A percentile compares a stretch with the other conserved stretches of the same genome.
Conservation (phyloP, 257 asterid genomes). For the Ilex aquifolium region DNA sequence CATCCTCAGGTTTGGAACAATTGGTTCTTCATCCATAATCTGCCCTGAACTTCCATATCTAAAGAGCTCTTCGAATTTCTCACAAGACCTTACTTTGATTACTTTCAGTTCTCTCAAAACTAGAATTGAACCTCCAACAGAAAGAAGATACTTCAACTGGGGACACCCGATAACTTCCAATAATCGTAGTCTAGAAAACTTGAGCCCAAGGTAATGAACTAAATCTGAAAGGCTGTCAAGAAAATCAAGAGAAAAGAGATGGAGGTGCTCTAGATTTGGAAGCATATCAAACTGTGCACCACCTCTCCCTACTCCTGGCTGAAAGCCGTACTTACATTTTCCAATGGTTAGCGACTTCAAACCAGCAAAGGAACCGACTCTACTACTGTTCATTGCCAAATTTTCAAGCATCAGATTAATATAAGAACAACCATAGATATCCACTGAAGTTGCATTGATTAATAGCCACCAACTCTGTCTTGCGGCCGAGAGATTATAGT, state of each 20-base stretch:
- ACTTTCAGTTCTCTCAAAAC: background rate
- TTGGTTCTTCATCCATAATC: background rate
- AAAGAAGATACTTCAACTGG: slow-evolving; percentile 5
- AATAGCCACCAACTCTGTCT: slow-evolving; percentile 9
- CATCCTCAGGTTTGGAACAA: slow-evolving; percentile 5
- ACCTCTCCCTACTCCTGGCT: no score
- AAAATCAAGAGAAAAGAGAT: no score
- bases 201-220: slow-evolving; percentile 6
- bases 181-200: slow-evolving; percentile 8
- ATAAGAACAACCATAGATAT: background rate
- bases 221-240: slow-evolving; percentile 5
- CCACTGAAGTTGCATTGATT: background rate
- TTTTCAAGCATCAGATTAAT: slow-evolving; percentile 1
- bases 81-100: background rate
- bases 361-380: slow-evolving; percentile 9
- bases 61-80: background rate
- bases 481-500: background rate
- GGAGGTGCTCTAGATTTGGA: no score
- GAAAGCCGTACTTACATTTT: no score
- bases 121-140: background rate
- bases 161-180: background rate
- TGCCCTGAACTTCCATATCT: background rate
- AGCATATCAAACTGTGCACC: no score
- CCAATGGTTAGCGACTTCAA: background rate
- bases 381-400: background rate